Evolutionary conservation across 2,329 filamentous ascomycete species (phyloP), one percentile per base, ranked within the genome.

Genomic region (Arthrobotrys musiformis): DNA sequence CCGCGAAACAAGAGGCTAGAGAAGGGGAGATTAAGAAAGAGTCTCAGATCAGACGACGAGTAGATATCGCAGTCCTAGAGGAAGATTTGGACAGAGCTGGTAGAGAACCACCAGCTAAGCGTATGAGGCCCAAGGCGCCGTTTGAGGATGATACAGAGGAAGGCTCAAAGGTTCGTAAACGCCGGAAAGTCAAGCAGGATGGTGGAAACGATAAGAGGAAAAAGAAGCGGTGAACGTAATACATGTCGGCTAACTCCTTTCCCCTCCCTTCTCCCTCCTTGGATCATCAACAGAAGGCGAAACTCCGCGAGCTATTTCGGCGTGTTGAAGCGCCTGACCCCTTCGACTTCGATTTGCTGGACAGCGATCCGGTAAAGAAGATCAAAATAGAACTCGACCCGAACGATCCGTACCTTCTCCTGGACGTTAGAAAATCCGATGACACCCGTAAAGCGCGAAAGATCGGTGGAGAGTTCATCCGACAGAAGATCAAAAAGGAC

Each of bases 311-410:
- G 90, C 37, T 91, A 89, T 89, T 88, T 90, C 79, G 85, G 85
- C 44, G 88, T 90, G 80, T 89, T 90, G 68, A 83, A 83, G 44
- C 19, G 9, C 24, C 33, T 35, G 24, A 30, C 8, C 33, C 46
- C 19, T 52, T 64, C 17, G 42, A 11, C 44, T 60, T 69, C 64
- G 30, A 70, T 74, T n/a, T 75, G 3, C 84, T 86, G 58, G 82
- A 85, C 2, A 82, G 89, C 52, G 86, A 89, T 46, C 86, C 88
- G 4, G 86, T 90, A 13, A 89, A 89, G 79, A 87, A 93, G 48
- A 90, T 92, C 2, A 94, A 93, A 83, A 91, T 97, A 24, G 89
- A 90, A 0, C 86, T 99, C 62, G 94, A 98, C 81, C 88, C 95
- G 83, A 94, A 93, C 80, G 95, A 99, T 82, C 92, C 94, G 0